Evolutionary conservation across 2,329 filamentous ascomycete species (phyloP).

Genomic region (Triangularia setosa): DNA sequence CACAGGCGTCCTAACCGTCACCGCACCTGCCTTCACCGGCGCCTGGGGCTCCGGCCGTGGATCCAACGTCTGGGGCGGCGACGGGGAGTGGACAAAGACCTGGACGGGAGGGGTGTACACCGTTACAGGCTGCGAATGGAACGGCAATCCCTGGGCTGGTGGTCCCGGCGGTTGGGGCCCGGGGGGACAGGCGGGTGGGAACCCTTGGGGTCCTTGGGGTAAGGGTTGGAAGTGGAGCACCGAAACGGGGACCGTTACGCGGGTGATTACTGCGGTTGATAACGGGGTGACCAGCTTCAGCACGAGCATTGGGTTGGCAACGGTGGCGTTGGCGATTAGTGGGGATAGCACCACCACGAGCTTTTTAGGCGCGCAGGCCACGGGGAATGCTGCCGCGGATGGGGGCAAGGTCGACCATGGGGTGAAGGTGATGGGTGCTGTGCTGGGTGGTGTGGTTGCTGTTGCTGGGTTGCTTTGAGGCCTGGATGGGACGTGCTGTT

Average conservation of each 20-base stretch:
- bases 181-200: slow-evolving; percentile 29
- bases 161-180: slow-evolving; percentile 36
- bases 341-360: slow-evolving; percentile 31
- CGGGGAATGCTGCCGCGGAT: background rate
- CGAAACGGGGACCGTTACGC: slow-evolving; percentile 32
- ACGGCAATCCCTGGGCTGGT: slow-evolving; percentile 39
- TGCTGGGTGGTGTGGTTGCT: slow-evolving; percentile 30
- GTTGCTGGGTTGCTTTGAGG: slow-evolving; percentile 29
- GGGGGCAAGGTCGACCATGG: background rate
- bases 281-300: slow-evolving; percentile 15
- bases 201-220: slow-evolving; percentile 40
- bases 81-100: slow-evolving; percentile 27
- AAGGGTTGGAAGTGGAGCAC: slow-evolving; percentile 38
- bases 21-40: slow-evolving; percentile 29
- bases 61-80: slow-evolving; percentile 12
- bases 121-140: slow-evolving; percentile 41
- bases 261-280: slow-evolving; percentile 30
- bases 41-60: slow-evolving; percentile 16
- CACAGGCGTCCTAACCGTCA: slow-evolving; percentile 39
- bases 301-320: slow-evolving; percentile 29
- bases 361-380: slow-evolving; percentile 22
- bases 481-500: background rate
- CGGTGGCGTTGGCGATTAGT: slow-evolving; percentile 31
- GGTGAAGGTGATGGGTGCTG: slow-evolving; percentile 22
- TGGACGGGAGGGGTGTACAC: slow-evolving; percentile 39